Evolutionary conservation across 2,329 filamentous ascomycete species (phyloP), one percentile per base, ranked within the genome.

Genomic region (Phaeomoniella chlamydospora): DNA sequence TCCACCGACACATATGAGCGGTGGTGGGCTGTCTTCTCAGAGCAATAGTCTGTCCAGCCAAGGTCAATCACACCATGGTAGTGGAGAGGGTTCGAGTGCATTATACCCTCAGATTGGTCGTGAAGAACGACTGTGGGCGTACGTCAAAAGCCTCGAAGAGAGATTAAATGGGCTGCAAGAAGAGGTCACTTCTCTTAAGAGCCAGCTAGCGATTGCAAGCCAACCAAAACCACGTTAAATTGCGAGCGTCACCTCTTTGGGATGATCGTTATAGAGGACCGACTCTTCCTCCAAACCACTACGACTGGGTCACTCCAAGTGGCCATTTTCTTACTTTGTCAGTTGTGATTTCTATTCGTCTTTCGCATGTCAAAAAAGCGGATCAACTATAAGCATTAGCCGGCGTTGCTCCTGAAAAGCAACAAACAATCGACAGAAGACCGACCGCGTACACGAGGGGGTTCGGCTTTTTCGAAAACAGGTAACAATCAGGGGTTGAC

Each of bases 71-170:
- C 49, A 37, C 11, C 49, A 46, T 37, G 49, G 47, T n/a, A 52
- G 49, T 35, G 45, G 49, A 19, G 49, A 52, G 32, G 35, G 41
- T 16, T 13, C 30, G n/a, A 33, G 34, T 13, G 37, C 42, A 9
- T 31, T 39, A 15, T 45, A 38, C 18, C 22, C 22, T 6, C 22
- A 26, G 22, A 38, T 43, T 33, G 38, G 44, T 13, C 49, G 52
- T 14, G 53, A 55, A 19, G 58, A 61, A 30, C 57, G 58, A 30
- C 42, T 65, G 3, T 64, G 61, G 61, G 48, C 55, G 17, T 60
- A 61, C 40, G 54, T 63, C 19, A 58, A 54, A 19, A 57, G 51
- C 29, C 51, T 65, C 32, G 58, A 64, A 34, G 54, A 60, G 5
- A 53, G 62, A 40, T 39, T 65, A 32, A 50, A 52, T 26, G 48